Conservation (phyloP, 2,329 filamentous ascomycete species). For the Venturia asperata region DNA sequence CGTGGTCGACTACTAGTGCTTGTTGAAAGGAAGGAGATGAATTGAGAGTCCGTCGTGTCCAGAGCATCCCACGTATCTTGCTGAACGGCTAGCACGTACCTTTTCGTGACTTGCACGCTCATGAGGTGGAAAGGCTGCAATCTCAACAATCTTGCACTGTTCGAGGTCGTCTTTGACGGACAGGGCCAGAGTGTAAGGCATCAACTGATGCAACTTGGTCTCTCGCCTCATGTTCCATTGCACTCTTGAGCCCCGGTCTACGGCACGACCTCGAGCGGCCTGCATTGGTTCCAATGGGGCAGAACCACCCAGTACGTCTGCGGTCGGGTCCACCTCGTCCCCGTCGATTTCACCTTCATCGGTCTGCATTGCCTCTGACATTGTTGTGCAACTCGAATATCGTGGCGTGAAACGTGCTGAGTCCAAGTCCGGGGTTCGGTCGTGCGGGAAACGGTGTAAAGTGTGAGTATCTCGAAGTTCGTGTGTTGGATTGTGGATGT, state of each 20-base stretch:
- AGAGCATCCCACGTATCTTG: neutral
- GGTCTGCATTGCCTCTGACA: neutral
- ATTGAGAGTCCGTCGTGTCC: no score
- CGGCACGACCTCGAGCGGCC: neutral
- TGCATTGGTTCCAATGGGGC: neutral
- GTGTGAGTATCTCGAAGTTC: neutral
- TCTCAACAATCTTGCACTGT: conserved; percentile 53
- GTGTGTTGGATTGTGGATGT: neutral
- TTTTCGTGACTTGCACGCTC: conserved; percentile 55
- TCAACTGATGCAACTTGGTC: neutral
- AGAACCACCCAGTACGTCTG: neutral
- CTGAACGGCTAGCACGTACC: conserved; percentile 37
- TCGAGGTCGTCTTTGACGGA: conserved; percentile 55
- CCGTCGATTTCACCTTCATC: neutral
- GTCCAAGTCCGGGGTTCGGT: neutral
- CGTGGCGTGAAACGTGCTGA: neutral
- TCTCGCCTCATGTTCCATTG: neutral
- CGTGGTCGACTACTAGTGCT: no score
- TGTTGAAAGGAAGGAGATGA: no score
- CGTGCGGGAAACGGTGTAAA: neutral
- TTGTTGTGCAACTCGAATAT: neutral
- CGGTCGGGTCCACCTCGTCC: neutral
- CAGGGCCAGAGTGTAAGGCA: conserved; percentile 46
- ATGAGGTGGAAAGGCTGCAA: conserved; percentile 50
- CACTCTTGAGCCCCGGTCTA: neutral